These are phyloP conservation scores for Yarrowia sp. DNA, from an alignment of 805 yeast species.

Conservation along the genomic window DNA sequence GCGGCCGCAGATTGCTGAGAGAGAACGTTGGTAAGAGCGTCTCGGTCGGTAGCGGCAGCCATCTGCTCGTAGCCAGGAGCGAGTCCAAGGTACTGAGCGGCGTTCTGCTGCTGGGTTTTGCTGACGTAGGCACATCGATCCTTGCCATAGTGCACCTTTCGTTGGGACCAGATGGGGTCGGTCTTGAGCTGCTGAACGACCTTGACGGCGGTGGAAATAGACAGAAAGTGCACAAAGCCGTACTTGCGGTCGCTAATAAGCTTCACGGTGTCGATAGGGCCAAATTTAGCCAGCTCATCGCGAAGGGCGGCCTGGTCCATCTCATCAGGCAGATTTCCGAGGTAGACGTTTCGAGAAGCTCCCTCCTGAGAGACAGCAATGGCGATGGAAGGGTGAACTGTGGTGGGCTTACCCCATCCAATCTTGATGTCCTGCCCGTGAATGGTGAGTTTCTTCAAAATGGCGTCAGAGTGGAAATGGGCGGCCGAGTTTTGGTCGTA, in stretches of 20 bases:
- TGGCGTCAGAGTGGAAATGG: constrained; percentile 90
- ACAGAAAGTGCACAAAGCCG: constrained; percentile 81
- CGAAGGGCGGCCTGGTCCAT: constrained; percentile 64
- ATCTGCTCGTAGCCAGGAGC: constrained; percentile 86
- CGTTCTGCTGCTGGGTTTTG: constrained; percentile 93
- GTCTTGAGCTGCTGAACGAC: constrained; percentile 66
- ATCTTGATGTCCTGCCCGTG: constrained; percentile 78
- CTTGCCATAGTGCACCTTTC: constrained; percentile 86
- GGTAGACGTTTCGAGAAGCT: constrained; percentile 90
- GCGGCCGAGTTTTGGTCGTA: constrained; percentile 85
- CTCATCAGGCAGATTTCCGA: constrained; percentile 72
- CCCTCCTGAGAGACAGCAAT: constrained; percentile 78
- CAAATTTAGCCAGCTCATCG: constrained; percentile 67
- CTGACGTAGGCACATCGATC: constrained; percentile 90
- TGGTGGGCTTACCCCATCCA: constrained; percentile 89
- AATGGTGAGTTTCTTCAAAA: constrained; percentile 75
- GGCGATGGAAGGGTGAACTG: constrained; percentile 69
- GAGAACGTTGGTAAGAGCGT: constrained; percentile 47
- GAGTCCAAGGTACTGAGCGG: constrained; percentile 89
- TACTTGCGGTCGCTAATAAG: constrained; percentile 73
- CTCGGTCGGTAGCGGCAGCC: constrained; percentile 64
- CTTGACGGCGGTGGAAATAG: constrained; percentile 80
- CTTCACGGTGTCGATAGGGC: constrained; percentile 82
- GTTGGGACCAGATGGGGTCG: constrained; percentile 65
- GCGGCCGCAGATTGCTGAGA: constrained; percentile 96